These are phyloP conservation scores for Apiospora malaysiana DNA, from an alignment of 2,329 filamentous ascomycete species.

Conservation along the genomic window DNA sequence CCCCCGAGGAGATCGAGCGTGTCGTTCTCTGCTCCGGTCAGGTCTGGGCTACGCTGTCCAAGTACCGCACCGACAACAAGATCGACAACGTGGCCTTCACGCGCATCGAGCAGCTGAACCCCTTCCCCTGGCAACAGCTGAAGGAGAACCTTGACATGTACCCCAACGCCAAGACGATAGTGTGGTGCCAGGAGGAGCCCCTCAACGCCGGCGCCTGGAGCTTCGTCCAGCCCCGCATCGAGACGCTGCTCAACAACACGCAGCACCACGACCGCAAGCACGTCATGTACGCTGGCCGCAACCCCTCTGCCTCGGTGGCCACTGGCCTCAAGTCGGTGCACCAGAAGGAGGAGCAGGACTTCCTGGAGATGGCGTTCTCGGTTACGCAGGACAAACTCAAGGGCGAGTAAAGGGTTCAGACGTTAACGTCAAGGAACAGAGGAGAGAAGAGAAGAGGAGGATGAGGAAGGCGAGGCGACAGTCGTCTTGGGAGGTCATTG, in stretches of 20 bases:
- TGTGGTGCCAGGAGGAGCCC: slow-evolving; percentile 97
- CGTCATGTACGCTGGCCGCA: slow-evolving; percentile 95
- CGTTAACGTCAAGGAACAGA: neutral
- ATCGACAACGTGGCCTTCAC: slow-evolving; percentile 93
- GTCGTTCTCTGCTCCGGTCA: slow-evolving; percentile 95
- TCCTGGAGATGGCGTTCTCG: slow-evolving; percentile 70
- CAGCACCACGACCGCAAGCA: slow-evolving; percentile 92
- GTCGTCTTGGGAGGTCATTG: neutral
- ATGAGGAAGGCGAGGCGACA: neutral
- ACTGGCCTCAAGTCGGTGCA: slow-evolving; percentile 90
- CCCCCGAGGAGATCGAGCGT: slow-evolving; percentile 87
- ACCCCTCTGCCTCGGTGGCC: slow-evolving; percentile 91
- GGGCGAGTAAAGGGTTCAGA: slow-evolving; percentile 65
- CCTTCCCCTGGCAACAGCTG: slow-evolving; percentile 97
- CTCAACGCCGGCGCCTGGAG: slow-evolving; percentile 97
- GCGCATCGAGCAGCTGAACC: slow-evolving; percentile 95
- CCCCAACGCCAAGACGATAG: slow-evolving; percentile 95
- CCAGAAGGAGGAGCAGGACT: slow-evolving; percentile 88
- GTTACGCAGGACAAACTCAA: slow-evolving; percentile 74
- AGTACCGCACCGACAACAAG: slow-evolving; percentile 86
- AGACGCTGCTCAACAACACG: slow-evolving; percentile 94
- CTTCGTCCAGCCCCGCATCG: slow-evolving; percentile 95
- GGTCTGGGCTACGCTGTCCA: slow-evolving; percentile 88
- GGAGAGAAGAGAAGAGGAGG: neutral
- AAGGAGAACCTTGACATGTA: slow-evolving; percentile 97